These are phyloP conservation scores for Chlorociboria aeruginascens DNA, from an alignment of 495 filamentous ascomycete species.

Conservation along the genomic window DNA sequence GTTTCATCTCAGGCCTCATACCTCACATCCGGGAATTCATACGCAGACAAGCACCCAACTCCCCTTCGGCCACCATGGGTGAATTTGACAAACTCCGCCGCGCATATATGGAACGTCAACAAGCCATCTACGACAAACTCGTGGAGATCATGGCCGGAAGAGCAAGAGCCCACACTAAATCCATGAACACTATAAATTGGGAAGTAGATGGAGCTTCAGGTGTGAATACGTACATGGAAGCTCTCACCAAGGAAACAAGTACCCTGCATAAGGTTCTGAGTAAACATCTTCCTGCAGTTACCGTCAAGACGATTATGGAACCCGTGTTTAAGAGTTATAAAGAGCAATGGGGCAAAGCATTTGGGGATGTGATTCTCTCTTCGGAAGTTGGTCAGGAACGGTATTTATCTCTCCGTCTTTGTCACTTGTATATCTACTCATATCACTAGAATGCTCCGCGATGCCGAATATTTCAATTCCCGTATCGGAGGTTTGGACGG, in stretches of 20 bases:
- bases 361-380: conserved; percentile 51
- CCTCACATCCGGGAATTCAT: conserved; percentile 89
- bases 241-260: conserved; percentile 73
- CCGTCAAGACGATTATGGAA: conserved; percentile 75
- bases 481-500: conserved; percentile 72
- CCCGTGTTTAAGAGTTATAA: conserved; percentile 82
- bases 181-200: conserved; percentile 70
- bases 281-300: conserved; percentile 71
- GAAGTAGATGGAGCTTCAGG: conserved; percentile 30
- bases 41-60: conserved; percentile 49
- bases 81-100: conserved; percentile 92
- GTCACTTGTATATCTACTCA: neutral
- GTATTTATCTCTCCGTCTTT: conserved; percentile 32
- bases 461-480: conserved; percentile 64
- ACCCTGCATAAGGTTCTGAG: conserved; percentile 80
- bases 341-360: conserved; percentile 68
- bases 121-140: conserved; percentile 86
- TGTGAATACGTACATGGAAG: conserved; percentile 77
- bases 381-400: conserved; percentile 57
- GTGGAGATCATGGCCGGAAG: conserved; percentile 90
- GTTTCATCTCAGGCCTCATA: conserved; percentile 76
- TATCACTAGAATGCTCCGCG: conserved; percentile 58
- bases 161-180: conserved; percentile 55
- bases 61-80: conserved; percentile 45
- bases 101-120: conserved; percentile 84